phyloP scores from a whole-genome alignment of 2,329 filamentous ascomycete species.

The Trichophyton equinum region DNA sequence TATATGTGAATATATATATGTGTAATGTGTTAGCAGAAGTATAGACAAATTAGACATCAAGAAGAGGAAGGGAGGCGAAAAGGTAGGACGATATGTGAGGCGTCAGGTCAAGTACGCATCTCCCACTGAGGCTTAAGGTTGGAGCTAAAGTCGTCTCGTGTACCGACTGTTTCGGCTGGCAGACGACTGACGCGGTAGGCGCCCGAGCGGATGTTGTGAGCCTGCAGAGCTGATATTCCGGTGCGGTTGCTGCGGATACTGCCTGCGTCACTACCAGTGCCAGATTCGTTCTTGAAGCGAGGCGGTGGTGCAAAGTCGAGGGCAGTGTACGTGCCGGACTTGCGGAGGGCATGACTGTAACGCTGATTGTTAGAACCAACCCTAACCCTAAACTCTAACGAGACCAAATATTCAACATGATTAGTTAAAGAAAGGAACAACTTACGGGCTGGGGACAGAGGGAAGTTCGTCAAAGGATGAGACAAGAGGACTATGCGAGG shows the following conservation, averaged over 20 bases:
- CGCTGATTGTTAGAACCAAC: background rate
- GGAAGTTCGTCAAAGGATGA: constrained; percentile 79
- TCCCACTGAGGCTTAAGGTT: constrained; percentile 47
- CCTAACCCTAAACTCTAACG: too few species aligned
- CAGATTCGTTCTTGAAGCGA: constrained; percentile 34
- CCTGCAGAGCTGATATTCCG: constrained; percentile 59
- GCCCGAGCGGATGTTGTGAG: constrained; percentile 62
- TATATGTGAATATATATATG: background rate
- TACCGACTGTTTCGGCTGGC: constrained; percentile 70
- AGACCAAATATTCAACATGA: background rate
- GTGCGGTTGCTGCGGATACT: constrained; percentile 57
- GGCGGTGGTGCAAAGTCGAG: constrained; percentile 40
- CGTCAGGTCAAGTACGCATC: constrained; percentile 22
- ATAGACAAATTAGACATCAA: constrained; percentile 3
- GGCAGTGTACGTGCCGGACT: constrained; percentile 37
- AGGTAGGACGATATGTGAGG: background rate
- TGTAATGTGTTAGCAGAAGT: background rate
- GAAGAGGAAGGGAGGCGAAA: background rate
- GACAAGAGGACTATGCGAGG: constrained; percentile 63
- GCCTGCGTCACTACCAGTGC: constrained; percentile 30
- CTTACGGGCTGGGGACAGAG: constrained; percentile 81
- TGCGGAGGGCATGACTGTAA: constrained; percentile 35
- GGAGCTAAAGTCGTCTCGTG: constrained; percentile 52
- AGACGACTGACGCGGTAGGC: constrained; percentile 79
- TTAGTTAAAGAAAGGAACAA: constrained; percentile 20